phyloP scores from a whole-genome alignment of 495 filamentous ascomycete genomes.

The Filosporella fistucella region DNA sequence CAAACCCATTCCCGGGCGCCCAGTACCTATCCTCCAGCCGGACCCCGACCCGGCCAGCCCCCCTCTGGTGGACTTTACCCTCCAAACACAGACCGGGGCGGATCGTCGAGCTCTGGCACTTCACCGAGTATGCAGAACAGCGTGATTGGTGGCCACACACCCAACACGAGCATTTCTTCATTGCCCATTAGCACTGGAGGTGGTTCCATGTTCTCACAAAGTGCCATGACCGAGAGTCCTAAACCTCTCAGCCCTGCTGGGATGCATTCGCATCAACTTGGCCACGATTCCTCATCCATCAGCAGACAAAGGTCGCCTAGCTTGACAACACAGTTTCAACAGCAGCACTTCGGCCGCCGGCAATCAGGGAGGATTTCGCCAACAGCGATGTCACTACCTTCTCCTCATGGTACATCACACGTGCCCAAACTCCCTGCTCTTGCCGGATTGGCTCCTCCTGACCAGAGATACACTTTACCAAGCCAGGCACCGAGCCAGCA shows the following conservation, averaged over 20 bases:
- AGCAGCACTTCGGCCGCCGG: constrained; percentile 57
- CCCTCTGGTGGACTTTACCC: constrained; percentile 54
- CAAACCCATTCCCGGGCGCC: constrained; percentile 50
- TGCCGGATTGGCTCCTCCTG: constrained; percentile 41
- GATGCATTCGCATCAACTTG: constrained; percentile 53
- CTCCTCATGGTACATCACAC: constrained; percentile 31
- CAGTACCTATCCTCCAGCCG: constrained; percentile 76
- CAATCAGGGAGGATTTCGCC: constrained; percentile 36
- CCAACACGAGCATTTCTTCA: constrained; percentile 43
- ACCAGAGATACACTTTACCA: constrained; percentile 39
- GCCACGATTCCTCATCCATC: constrained; percentile 45
- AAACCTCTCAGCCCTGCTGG: constrained; percentile 75
- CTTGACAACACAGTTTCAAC: constrained; percentile 62
- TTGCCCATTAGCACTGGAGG: constrained; percentile 41
- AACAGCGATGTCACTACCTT: constrained; percentile 34
- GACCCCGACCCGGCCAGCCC: constrained; percentile 38
- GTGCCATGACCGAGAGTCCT: constrained; percentile 77
- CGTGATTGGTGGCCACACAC: constrained; percentile 36
- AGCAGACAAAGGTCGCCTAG: constrained; percentile 67
- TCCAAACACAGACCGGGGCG: constrained; percentile 45
- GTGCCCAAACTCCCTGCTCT: constrained; percentile 32
- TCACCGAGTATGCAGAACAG: constrained; percentile 37
- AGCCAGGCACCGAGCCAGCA: constrained; percentile 29
- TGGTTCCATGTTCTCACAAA: constrained; percentile 63
- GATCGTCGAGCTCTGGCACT: constrained; percentile 48